Base-by-base conservation (phyloP, 306 rosid genomes). In the Phaseolus lunatus region DNA sequence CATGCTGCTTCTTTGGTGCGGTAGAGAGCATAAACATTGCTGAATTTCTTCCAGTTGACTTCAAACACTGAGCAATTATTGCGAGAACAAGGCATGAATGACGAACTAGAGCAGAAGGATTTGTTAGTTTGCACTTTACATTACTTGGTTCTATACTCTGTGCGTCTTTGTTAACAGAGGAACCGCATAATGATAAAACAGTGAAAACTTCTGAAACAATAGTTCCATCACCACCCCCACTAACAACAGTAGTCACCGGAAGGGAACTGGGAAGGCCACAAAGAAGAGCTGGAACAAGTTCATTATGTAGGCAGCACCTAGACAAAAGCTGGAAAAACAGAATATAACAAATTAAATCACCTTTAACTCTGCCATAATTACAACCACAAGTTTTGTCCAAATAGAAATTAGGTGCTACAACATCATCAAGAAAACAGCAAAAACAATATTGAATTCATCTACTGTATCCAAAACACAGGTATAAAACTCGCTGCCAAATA, bases 161-260 rank as follows among this genome's bases (percentile, higher is more conserved):
- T 72, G 82, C 24, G 73, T 89, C 97, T 82, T 90, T 90, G 77
- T 78, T 85, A 29, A 75, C 68, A 81, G 92, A 81, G 72, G 93
- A 80, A 71, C 87, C 78, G 78, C 95, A 90, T 24, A 86, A 77
- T 23, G 93, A 85, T 54, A 94, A 83, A 58, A 94, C 63, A 70
- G 88, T 85, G 84, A 92, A 94, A 67, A 90, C 82, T 86, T 94
- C 97, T 37, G 95, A 88, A 70, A 92, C 83, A 77, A 95, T 85
- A 69, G 97, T 95, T 41, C 94, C 92, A 80, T 95, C 99, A 70
- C 92, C 97, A 3, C 96, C 97, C 12, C 99, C 99, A 80, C 99
- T 95, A 58, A 95, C 97, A 83, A 95, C 87, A 62, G 97, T 92
- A 72, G 94, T 87, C 74, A 86, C 92, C 6, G 99, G 99, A 63